phyloP scores from a whole-genome alignment of 1,284 basidiomycete species.

The Melanopsichium pennsylvanicum region DNA sequence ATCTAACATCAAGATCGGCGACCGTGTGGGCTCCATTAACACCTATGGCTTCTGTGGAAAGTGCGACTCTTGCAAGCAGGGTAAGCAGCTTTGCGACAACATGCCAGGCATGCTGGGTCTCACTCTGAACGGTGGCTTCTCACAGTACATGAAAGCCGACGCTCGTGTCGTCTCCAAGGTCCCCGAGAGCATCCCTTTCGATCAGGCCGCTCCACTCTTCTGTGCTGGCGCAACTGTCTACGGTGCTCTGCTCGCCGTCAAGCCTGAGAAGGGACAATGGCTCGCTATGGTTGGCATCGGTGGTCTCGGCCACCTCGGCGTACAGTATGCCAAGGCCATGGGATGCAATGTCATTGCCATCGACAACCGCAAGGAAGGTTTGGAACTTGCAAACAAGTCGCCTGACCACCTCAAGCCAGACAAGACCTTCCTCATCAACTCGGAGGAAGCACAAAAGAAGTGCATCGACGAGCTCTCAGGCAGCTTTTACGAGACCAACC shows the following conservation, averaged over 20 bases:
- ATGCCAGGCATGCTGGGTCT: constrained; percentile 54
- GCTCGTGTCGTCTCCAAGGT: constrained; percentile 58
- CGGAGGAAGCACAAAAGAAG: constrained; percentile 46
- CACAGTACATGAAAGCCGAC: constrained; percentile 57
- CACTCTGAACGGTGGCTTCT: constrained; percentile 55
- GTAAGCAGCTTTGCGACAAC: constrained; percentile 55
- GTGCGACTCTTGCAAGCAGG: constrained; percentile 58
- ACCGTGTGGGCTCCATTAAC: constrained; percentile 62
- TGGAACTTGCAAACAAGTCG: constrained; percentile 33
- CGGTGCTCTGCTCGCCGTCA: constrained; percentile 65
- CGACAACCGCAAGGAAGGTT: constrained; percentile 53
- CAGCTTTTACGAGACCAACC: constrained; percentile 54
- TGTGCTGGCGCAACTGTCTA: constrained; percentile 68
- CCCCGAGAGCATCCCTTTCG: constrained; percentile 54
- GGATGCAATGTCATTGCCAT: constrained; percentile 65
- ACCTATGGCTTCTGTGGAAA: constrained; percentile 56
- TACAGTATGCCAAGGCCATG: constrained; percentile 66
- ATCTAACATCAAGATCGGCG: constrained; percentile 53
- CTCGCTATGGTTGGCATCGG: constrained; percentile 68
- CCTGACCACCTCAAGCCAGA: constrained; percentile 53
- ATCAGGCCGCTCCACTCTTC: constrained; percentile 66
- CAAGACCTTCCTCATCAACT: constrained; percentile 44
- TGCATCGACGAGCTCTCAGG: constrained; percentile 39
- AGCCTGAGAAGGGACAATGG: constrained; percentile 61
- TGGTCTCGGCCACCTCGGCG: constrained; percentile 66